Conservation (phyloP, 306 rosid genomes). For the Cyclanthera cordifolia region DNA sequence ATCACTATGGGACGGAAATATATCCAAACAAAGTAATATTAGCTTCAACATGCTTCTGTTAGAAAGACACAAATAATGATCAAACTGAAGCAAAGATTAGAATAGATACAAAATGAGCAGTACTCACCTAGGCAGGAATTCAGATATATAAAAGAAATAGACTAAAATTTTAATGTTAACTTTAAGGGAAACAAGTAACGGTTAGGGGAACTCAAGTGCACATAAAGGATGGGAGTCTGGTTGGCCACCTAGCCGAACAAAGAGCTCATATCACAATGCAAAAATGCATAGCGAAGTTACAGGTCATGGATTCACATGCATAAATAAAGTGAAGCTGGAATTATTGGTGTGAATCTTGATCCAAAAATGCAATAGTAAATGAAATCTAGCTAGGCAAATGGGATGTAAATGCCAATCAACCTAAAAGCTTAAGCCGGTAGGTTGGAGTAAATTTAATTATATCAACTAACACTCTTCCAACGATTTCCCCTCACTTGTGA, state of each 20-base stretch:
- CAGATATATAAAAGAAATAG: background rate
- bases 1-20: background rate
- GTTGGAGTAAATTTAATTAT: too few species aligned
- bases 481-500: too few species aligned
- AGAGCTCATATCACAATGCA: background rate
- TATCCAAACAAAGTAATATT: background rate
- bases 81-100: too few species aligned
- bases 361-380: background rate
- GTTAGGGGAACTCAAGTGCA: background rate
- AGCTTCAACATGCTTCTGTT: too few species aligned
- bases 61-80: too few species aligned
- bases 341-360: background rate
- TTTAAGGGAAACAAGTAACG: too few species aligned
- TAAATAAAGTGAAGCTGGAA: background rate
- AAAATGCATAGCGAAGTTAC: background rate
- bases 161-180: background rate
- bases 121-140: background rate
- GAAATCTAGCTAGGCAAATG: too few species aligned
- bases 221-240: background rate
- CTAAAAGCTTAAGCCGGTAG: too few species aligned
- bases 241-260: constrained; percentile 1
- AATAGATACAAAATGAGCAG: too few species aligned
- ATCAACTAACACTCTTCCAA: too few species aligned
- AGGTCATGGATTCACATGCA: background rate
- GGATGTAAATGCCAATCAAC: too few species aligned